Evolutionary conservation across 2,329 filamentous ascomycete species (phyloP), one percentile per base, ranked within the genome.

Genomic region (Bipolaris zeicola): DNA sequence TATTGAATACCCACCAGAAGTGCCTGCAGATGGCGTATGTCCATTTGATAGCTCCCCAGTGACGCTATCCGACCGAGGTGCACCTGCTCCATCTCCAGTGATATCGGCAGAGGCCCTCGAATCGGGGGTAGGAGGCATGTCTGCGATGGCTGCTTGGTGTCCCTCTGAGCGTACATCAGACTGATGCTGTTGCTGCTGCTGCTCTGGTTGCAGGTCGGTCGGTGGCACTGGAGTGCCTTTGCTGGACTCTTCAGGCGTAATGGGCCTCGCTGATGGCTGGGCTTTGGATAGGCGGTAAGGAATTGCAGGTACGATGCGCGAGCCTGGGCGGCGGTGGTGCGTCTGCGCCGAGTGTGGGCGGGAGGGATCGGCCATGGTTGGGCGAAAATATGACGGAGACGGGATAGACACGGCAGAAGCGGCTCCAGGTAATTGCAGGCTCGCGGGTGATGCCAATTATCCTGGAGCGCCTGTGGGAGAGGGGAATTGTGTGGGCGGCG

Each of bases 391-490:
- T 42, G 22, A 37, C 20, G 57, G 33, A 28, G 34, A 45, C 38
- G 43, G 43, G 39, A 36, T 5, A 45, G 47, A 50, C 41, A 38
- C 34, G 55, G 60, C 55, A 57, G 61, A 58, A 74, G 75, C 74
- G 72, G 70, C 74, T 77, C 75, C 75, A 77, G 74, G 74, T 75
- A 77, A 76, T 74, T 75, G 72, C 65, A 67, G 60, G 57, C 50
- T 57, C 26, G 55, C 50, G 39, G 45, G 50, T 57, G 39, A 63
- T 68, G 69, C 65, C 74, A 76, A 77, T 76, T 77, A 76, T 72
- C 75, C 73, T 77, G 74, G 75, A 77, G 75, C 73, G 74, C 75
- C 68, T 64, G 62, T 64, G 63, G 57, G 49, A 47, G 50, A 26
- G 41, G 31, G 41, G 62, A 57, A 44, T 53, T 57, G 62, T 58